These are phyloP conservation scores for Puccinia hordei DNA, from an alignment of 1,284 basidiomycete genomes.

Conservation along the genomic window DNA sequence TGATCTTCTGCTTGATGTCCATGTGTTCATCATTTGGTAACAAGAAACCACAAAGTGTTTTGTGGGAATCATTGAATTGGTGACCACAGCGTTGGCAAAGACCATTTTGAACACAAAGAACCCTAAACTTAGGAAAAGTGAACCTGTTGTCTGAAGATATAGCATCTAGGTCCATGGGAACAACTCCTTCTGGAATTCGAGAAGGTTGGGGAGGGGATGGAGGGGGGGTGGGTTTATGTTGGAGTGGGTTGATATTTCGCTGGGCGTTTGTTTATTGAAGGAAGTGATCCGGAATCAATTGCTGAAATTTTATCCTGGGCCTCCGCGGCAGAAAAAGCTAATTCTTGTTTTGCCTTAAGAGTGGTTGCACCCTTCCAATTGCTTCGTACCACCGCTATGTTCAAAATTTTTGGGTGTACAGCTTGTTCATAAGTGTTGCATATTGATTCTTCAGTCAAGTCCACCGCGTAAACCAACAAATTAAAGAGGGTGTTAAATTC, in stretches of 20 bases:
- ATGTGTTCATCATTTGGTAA: background rate
- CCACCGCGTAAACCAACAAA: background rate
- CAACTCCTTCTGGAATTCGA: background rate
- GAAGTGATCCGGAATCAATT: background rate
- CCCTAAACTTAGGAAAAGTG: background rate
- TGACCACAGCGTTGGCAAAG: background rate
- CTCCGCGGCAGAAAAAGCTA: background rate
- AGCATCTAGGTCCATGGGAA: background rate
- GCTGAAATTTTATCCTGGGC: background rate
- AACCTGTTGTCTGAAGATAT: background rate
- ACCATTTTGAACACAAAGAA: background rate
- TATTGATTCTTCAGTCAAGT: constrained; percentile 5
- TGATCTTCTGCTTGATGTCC: background rate
- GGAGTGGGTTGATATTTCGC: background rate
- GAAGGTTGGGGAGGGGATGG: background rate
- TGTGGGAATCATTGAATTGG: background rate
- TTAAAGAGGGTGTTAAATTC: constrained; percentile 17
- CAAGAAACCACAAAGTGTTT: background rate
- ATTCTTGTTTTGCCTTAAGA: background rate
- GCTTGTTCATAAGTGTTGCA: constrained; percentile 22
- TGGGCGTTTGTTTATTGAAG: background rate
- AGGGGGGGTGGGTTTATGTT: background rate
- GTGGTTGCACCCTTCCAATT: background rate
- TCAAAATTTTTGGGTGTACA: constrained; percentile 7
- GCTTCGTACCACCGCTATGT: background rate